Evolutionary conservation across 2,329 filamentous ascomycete genomes (phyloP), one percentile per base, ranked within the genome.

Genomic region (Magnaporthiopsis incrustans): DNA sequence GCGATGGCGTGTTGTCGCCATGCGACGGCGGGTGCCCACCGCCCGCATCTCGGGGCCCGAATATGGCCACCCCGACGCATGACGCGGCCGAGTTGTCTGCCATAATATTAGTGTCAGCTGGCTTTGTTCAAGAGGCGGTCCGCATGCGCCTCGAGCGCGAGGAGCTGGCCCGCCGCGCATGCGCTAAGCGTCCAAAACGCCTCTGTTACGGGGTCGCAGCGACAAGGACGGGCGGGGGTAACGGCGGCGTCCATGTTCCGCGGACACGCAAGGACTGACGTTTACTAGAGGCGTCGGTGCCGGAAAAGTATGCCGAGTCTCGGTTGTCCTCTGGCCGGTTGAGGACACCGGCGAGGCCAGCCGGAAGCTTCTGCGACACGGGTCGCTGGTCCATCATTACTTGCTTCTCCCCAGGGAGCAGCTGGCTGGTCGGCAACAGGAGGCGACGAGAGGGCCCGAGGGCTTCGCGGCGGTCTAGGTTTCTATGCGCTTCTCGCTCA

Each of bases 1-100:
- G 85, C 1, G 85, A 88, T 0, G 85, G 85, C 1, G 85, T 88
- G 74, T 87, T 87, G 70, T 88, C 85, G 38, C 78, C 61, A 33
- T 66, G 64, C 15, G 66, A 56, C 8, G 68, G 61, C 11, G 66
- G 33, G 6, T 64, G 64, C 10, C 65, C 63, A 57, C 61, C 33
- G n/a, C 30, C 35, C 25, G 61, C 38, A 60, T 63, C 22, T 64
- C 10, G 66, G 66, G 75, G 81, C 71, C 67, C 74, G 62, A 76
- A 63, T 64, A 79, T 72, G 67, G 73, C 74, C 63, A 77, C 73
- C 30, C 74, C 76, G 66, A 75, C 72, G 64, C 76, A 77, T 14
- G 79, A 81, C 30, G 79, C 78, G 53, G 79, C 76, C 25, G 80
- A 82, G 57, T 74, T 80, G 69, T 78, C 79, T 82, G 63, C 68